Evolutionary conservation across 1,284 basidiomycete species (phyloP), one percentile per base, ranked within the genome.

Genomic region (Trichosporon faecale): DNA sequence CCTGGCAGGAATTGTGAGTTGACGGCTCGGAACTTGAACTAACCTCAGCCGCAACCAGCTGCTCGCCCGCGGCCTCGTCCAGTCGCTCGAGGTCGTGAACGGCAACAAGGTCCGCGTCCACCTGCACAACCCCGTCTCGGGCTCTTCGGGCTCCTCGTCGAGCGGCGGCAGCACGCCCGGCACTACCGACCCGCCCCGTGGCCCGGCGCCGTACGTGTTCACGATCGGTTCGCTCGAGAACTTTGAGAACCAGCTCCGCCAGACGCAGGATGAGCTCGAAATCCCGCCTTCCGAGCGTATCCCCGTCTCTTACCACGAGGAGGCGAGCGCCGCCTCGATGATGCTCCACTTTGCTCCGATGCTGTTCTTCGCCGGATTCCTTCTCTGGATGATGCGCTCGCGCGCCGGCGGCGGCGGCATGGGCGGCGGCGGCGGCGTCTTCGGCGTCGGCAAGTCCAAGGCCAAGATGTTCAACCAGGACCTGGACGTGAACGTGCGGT

Each of bases 381-480:
- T 98, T 60, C 90, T 95, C 78, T 99, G 91, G 87, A 91, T 98
- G 85, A 92, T 91, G 46, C 88, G 93, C 71, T 87, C 93, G 71
- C 90, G 93, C 31, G 84, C 80, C 27, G 87, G 89, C 46, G 88
- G 87, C n/a, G 84, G 81, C 46, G 85, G 85, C 14, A n/a, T n/a
- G n/a, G 83, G 81, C 33, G 85, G 85, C 37, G 87, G 91, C 64
- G 88, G 89, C 9, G 88, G 96, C 49, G 95, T 99, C 72, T 99
- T 99, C 85, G 95, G 89, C 80, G 96, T 99, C 68, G 97, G 97
- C 73, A 98, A 98, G 86, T 95, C 93, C 80, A 90, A 88, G 74
- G 96, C 97, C 25, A 95, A 91, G 85, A 87, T 98, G 83, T 99
- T 98, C 86, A 98, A 98, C 87, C 93, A 97, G 85, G 96, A 99